Evolutionary conservation across 2,329 filamentous ascomycete species (phyloP), one percentile per base, ranked within the genome.

Genomic region (Metarhizium humberi): DNA sequence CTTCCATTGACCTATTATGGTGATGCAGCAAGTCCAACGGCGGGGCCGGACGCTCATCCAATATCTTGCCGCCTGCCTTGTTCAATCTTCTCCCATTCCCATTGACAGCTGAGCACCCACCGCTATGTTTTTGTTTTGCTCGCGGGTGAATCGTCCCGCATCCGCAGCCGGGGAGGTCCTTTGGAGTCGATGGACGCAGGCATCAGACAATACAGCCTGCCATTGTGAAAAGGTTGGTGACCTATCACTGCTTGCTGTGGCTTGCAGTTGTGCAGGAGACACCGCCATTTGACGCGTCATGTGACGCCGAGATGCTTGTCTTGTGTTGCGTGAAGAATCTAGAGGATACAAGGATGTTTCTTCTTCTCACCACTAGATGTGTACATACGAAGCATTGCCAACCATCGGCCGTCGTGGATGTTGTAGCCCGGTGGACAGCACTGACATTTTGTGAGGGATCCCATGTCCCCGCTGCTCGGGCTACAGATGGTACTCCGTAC

Each of bases 261-360:
- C 50, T 51, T 51, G 50, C 50, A 29, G 43, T 43, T 51, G n/a
- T 11, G 32, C 49, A 49, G 36, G 14, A 20, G 46, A 54, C 53
- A 54, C 47, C 53, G 53, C 53, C 50, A 14, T 50, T 50, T 54
- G 53, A 50, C 7, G 20, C 32, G 47, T 38, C 40, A 36, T 50
- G 53, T 45, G 47, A 36, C 25, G 52, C 45, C n/a, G 7, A 10
- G 25, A 48, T 29, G 20, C 11, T 48, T 48, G 18, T 48, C 6
- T 14, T 45, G 20, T 48, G 20, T 30, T 48, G 20, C 25, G 20
- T 30, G 45, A 48, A 6, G 6, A 30, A 48, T 20, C 42, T 45
- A 11, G n/a, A 20, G 2, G 42, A 45, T 45, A 7, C 42, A 45
- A 25, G 42, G 42, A 6, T 40, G 14, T 11, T 13, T 13, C 1